These are phyloP conservation scores for Pyrus betulifolia DNA, from an alignment of 306 rosid genomes.

Conservation along the genomic window DNA sequence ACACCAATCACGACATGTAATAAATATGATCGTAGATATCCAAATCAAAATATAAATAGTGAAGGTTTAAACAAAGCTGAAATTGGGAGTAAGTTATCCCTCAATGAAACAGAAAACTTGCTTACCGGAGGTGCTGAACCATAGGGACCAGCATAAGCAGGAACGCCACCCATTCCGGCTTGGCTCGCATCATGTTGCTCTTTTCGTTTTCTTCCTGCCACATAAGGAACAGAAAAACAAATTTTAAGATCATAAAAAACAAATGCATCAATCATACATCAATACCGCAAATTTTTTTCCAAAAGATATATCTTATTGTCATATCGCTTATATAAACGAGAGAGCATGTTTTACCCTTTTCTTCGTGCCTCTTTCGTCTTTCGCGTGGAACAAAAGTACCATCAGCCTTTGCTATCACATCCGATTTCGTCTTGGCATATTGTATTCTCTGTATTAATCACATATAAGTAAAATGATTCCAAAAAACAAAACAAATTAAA, in stretches of 20 bases:
- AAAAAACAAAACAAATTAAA: slow-evolving; percentile 4
- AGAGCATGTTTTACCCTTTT: slow-evolving; percentile 44
- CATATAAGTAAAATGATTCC: background rate
- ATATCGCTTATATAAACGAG: background rate
- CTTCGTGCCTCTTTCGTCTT: slow-evolving; percentile 79
- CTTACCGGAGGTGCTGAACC: slow-evolving; percentile 77
- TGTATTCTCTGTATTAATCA: slow-evolving; percentile 62
- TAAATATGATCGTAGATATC: background rate
- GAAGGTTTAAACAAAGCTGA: background rate
- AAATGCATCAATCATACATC: background rate
- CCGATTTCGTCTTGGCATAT: slow-evolving; percentile 88
- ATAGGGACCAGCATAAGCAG: slow-evolving; percentile 75
- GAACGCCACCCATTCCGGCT: slow-evolving; percentile 72
- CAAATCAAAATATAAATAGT: background rate
- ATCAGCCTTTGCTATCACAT: slow-evolving; percentile 70
- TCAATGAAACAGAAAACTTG: slow-evolving; percentile 4
- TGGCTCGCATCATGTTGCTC: slow-evolving; percentile 87
- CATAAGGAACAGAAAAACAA: background rate
- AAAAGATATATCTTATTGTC: background rate
- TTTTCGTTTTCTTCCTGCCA: slow-evolving; percentile 77
- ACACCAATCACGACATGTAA: background rate
- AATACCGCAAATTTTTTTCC: background rate
- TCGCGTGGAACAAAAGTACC: slow-evolving; percentile 87
- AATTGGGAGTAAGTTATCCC: background rate
- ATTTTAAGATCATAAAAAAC: background rate